These are phyloP conservation scores for Euphorbia pulcherrima DNA, from an alignment of 345 rosid species.

Conservation along the genomic window DNA sequence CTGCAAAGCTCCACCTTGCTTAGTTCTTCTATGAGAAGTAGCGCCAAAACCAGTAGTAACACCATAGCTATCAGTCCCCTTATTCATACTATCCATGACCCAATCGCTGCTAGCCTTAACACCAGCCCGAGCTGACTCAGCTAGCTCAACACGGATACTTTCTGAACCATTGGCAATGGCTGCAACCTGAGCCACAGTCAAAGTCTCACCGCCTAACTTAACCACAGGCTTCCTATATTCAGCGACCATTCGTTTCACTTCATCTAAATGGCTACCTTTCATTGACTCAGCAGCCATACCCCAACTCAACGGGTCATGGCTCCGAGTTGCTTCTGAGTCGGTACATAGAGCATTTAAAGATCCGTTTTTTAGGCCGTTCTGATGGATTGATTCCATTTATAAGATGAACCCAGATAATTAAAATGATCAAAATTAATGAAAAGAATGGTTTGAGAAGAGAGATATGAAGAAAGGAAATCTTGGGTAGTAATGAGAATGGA, in stretches of 20 bases:
- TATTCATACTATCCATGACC: conserved; percentile 28
- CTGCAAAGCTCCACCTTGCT: conserved; percentile 27
- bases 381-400: conserved; percentile 1
- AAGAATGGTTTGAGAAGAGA: too few species aligned
- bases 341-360: conserved; percentile 13
- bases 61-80: conserved; percentile 28
- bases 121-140: conserved; percentile 22
- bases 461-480: background rate
- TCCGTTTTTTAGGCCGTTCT: conserved; percentile 15
- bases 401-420: background rate
- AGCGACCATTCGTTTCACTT: conserved; percentile 68
- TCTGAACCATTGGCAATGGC: conserved; percentile 37
- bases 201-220: conserved; percentile 59
- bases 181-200: conserved; percentile 76
- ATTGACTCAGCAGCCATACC: conserved; percentile 61
- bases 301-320: conserved; percentile 69
- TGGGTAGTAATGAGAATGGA: background rate
- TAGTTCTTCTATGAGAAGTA: conserved; percentile 31
- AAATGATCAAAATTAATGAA: background rate
- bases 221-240: conserved; percentile 59
- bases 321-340: background rate
- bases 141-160: conserved; percentile 20
- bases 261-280: conserved; percentile 81
- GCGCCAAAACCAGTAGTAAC: conserved; percentile 31
- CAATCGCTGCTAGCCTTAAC: conserved; percentile 33